Conservation (phyloP, 371 early-diverging fungal species). For the Scutellospora calospora region DNA sequence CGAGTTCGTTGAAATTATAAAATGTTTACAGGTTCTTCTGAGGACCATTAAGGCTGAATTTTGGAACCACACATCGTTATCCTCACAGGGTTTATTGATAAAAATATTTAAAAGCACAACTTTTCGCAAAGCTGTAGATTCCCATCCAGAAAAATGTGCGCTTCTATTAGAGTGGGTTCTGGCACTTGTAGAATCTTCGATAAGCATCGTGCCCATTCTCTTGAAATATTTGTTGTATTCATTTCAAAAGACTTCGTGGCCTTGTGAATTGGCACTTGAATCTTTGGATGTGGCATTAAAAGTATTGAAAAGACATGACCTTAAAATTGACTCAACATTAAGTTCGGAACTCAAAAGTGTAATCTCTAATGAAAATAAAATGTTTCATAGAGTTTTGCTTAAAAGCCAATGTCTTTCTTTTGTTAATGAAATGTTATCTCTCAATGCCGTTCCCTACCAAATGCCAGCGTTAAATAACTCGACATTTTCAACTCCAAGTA, state of each 20-base stretch:
- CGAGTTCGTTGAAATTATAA: neutral
- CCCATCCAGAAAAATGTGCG: neutral
- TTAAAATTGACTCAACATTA: neutral
- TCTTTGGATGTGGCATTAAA: conserved; percentile 6
- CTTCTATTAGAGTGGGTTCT: neutral
- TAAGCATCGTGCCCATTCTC: neutral
- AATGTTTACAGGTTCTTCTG: neutral
- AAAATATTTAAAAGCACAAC: neutral
- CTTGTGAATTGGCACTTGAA: neutral
- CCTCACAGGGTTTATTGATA: neutral
- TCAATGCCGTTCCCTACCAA: too few species aligned
- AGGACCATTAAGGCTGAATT: neutral
- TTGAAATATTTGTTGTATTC: neutral
- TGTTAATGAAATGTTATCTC: neutral
- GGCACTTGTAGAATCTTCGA: neutral
- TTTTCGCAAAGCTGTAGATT: neutral
- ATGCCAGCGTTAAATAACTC: neutral
- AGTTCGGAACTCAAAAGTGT: neutral
- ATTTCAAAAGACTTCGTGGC: neutral
- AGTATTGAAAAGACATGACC: neutral
- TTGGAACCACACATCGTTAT: neutral
- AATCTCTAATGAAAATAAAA: neutral
- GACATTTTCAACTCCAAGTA: too few species aligned
- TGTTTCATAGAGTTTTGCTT: neutral
- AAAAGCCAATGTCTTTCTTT: neutral